Conservation (phyloP, 345 rosid species). For the Cardamine resedifolia region DNA sequence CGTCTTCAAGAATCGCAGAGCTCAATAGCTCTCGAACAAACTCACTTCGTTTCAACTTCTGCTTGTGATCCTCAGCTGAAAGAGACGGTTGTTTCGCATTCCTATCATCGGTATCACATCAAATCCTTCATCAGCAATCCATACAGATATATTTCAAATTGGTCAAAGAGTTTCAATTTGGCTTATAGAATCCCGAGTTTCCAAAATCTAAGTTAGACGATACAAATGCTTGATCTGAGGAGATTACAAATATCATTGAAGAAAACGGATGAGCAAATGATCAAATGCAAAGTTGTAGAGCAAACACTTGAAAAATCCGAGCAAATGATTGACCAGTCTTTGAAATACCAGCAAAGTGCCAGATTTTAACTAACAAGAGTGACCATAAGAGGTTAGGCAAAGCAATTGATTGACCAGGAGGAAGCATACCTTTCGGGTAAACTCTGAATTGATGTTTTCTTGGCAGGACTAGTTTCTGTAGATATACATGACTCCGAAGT, state of each 20-base stretch:
- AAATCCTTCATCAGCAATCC: slow-evolving; percentile 11
- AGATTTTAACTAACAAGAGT: neutral
- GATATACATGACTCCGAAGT: slow-evolving; percentile 42
- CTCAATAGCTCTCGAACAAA: slow-evolving; percentile 64
- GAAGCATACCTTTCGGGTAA: slow-evolving; percentile 51
- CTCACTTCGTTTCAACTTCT: slow-evolving; percentile 66
- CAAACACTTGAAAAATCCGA: neutral
- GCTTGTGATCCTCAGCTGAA: slow-evolving; percentile 73
- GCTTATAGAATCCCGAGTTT: neutral
- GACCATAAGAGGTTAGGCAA: neutral
- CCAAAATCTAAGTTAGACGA: neutral
- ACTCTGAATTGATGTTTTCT: slow-evolving; percentile 48
- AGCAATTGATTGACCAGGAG: neutral
- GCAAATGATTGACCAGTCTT: neutral
- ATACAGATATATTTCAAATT: neutral
- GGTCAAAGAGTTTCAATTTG: neutral
- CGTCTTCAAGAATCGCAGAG: slow-evolving; percentile 60
- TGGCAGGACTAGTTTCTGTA: slow-evolving; percentile 45
- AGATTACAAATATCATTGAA: neutral
- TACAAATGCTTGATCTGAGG: neutral
- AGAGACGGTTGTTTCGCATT: slow-evolving; percentile 49
- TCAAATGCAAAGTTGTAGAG: neutral
- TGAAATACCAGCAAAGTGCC: neutral
- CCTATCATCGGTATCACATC: slow-evolving; percentile 38
- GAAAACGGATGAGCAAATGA: neutral